Evolutionary conservation across 495 filamentous ascomycete species (phyloP), one percentile per base, ranked within the genome.

Genomic region (Hyaloscypha bicolor): DNA sequence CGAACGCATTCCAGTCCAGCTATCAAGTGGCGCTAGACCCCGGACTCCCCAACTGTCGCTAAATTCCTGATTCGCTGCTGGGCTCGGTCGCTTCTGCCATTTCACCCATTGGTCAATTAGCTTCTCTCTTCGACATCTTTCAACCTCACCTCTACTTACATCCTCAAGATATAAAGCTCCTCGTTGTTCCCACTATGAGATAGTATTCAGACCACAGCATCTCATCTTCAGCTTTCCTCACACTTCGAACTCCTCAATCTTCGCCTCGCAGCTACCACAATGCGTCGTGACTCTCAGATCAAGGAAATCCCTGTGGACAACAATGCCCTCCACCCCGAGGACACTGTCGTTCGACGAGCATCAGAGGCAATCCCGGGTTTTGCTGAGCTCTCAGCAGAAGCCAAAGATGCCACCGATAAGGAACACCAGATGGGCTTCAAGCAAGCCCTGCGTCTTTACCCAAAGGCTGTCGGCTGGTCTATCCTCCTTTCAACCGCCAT

Each of bases 401-500:
- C 69, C 8, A 57, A 57, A 52, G 62, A 56, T 31, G 69, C 64
- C 56, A 71, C 69, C 30, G 75, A 81, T 55, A 83, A 81, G 65
- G 83, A 85, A 71, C 82, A 82, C 60, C 78, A 65, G 11, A 85
- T 85, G 83, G 82, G 77, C 16, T 74, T 86, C 51, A 64, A 76
- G 64, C 77, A 85, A 58, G 82, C 80, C 65, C 75, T 86, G 64
- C 75, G 67, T 61, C 75, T 84, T 5, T 86, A 85, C 64, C 83
- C 82, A 33, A 85, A 85, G 69, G 83, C 83, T 42, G 81, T 86
- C 56, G 80, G 75, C 2, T 89, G 84, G 84, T 85, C 82, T 53
- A 65, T 88, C 42, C 78, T 87, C 61, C 81, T 89, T 69, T 85
- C 84, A 37, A 83, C 82, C 16, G 81, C 79, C 72, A 85, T 88